Evolutionary conservation across 495 filamentous ascomycete genomes (phyloP).

Genomic region (Ramalina intermedia): DNA sequence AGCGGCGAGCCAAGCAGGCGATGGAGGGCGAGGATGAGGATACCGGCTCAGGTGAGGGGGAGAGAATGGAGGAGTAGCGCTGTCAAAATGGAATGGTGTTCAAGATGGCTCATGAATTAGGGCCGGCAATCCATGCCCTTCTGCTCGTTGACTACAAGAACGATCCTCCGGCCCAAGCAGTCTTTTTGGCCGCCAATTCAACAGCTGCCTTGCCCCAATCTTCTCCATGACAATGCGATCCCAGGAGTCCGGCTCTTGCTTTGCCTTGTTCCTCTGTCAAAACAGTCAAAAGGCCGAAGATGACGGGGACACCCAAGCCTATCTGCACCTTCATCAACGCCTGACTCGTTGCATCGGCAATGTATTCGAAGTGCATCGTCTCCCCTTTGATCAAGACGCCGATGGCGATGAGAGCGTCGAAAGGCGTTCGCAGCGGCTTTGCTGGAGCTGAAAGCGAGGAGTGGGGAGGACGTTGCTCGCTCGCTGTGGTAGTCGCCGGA

Average conservation of each 20-base stretch:
- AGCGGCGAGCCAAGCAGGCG: slow-evolving; percentile 67
- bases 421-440: slow-evolving; percentile 40
- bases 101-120: background rate
- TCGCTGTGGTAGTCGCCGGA: background rate
- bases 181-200: slow-evolving; percentile 32
- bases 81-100: background rate
- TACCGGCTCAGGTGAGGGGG: slow-evolving; percentile 40
- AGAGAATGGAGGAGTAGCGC: slow-evolving; percentile 64
- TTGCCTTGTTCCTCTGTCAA: slow-evolving; percentile 76
- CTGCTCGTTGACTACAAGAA: slow-evolving; percentile 13
- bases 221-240: slow-evolving; percentile 70
- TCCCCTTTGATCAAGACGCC: slow-evolving; percentile 95
- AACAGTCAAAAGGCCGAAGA: slow-evolving; percentile 87
- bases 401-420: slow-evolving; percentile 89
- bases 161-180: slow-evolving; percentile 32
- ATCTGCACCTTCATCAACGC: slow-evolving; percentile 90
- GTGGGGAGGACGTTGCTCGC: slow-evolving; percentile 5
- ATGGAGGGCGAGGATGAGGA: slow-evolving; percentile 62
- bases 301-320: slow-evolving; percentile 72
- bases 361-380: slow-evolving; percentile 98
- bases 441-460: slow-evolving; percentile 16
- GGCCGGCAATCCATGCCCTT: background rate
- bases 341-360: slow-evolving; percentile 76
- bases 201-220: slow-evolving; percentile 64
- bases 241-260: slow-evolving; percentile 64